Conservation (phyloP, 2,329 filamentous ascomycete genomes). For the Fusarium napiforme region DNA sequence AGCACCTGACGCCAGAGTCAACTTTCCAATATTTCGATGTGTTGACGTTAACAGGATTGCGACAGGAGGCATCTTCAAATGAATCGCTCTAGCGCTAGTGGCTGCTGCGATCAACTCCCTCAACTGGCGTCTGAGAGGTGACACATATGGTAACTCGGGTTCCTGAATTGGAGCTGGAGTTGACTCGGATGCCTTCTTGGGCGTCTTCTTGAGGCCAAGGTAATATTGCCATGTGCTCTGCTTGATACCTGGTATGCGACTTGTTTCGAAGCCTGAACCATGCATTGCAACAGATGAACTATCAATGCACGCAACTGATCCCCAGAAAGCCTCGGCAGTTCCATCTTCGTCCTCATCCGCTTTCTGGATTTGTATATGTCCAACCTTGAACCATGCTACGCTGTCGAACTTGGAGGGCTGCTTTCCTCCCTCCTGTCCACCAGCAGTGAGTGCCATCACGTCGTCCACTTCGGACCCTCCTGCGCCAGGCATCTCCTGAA, state of each 20-base stretch:
- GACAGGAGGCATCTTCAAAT: slow-evolving; percentile 86
- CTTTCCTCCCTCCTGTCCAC: slow-evolving; percentile 43
- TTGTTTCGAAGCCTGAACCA: slow-evolving; percentile 87
- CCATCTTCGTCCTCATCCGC: slow-evolving; percentile 67
- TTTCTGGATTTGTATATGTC: slow-evolving; percentile 72
- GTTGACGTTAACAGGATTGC: slow-evolving; percentile 91
- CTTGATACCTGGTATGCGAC: slow-evolving; percentile 79
- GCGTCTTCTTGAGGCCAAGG: slow-evolving; percentile 77
- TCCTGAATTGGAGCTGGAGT: slow-evolving; percentile 57
- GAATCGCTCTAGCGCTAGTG: slow-evolving; percentile 86
- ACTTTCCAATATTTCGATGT: slow-evolving; percentile 92
- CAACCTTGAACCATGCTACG: slow-evolving; percentile 94
- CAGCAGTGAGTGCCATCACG: slow-evolving; percentile 64
- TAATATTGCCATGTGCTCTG: slow-evolving; percentile 91
- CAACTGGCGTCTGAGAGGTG: slow-evolving; percentile 74
- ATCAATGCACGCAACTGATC: slow-evolving; percentile 86
- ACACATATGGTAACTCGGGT: slow-evolving; percentile 61
- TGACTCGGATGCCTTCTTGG: slow-evolving; percentile 57
- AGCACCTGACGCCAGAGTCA: slow-evolving; percentile 78
- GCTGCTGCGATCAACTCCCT: slow-evolving; percentile 88
- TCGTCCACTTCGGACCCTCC: slow-evolving; percentile 79
- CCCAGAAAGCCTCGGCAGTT: slow-evolving; percentile 79
- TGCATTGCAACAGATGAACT: slow-evolving; percentile 88
- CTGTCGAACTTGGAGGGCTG: slow-evolving; percentile 58
- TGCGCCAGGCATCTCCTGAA: slow-evolving; percentile 76